phyloP scores from a whole-genome alignment of 106 monocot genomes.

The Ottelia alismoides region DNA sequence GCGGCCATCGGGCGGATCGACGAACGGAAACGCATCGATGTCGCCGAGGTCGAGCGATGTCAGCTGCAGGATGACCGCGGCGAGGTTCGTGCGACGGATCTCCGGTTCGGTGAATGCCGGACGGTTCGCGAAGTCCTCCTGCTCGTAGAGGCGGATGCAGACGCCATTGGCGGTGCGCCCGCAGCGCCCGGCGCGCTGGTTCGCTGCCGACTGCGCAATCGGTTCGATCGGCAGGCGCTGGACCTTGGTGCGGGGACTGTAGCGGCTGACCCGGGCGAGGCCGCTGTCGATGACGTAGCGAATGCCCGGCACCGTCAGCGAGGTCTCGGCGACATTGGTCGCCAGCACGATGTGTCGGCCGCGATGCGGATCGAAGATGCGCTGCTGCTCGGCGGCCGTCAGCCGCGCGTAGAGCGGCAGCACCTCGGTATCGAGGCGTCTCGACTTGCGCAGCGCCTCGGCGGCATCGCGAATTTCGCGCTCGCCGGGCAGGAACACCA shows the following conservation, averaged over 20 bases:
- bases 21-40: too few relatives aligned
- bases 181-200: constrained; percentile 63
- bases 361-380: constrained; percentile 70
- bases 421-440: constrained; percentile 46
- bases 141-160: too few relatives aligned
- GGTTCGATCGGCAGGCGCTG: constrained; percentile 79
- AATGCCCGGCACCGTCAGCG: constrained; percentile 63
- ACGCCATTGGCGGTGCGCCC: too few relatives aligned
- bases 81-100: too few relatives aligned
- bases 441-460: constrained; percentile 45
- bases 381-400: constrained; percentile 60
- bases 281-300: constrained; percentile 76
- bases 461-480: too few relatives aligned
- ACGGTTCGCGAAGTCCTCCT: too few relatives aligned
- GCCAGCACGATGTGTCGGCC: constrained; percentile 68
- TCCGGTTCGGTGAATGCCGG: too few relatives aligned
- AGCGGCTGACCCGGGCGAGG: constrained; percentile 68
- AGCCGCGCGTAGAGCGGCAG: constrained; percentile 75
- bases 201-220: constrained; percentile 47
- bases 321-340: constrained; percentile 69
- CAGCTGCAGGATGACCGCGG: too few relatives aligned
- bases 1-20: too few relatives aligned
- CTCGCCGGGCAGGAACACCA: too few relatives aligned
- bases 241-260: constrained; percentile 74
- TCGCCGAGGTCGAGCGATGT: too few relatives aligned